Evolutionary conservation across 352 stramenopile species (phyloP).

Genomic region (Peronosclerospora sorghi): DNA sequence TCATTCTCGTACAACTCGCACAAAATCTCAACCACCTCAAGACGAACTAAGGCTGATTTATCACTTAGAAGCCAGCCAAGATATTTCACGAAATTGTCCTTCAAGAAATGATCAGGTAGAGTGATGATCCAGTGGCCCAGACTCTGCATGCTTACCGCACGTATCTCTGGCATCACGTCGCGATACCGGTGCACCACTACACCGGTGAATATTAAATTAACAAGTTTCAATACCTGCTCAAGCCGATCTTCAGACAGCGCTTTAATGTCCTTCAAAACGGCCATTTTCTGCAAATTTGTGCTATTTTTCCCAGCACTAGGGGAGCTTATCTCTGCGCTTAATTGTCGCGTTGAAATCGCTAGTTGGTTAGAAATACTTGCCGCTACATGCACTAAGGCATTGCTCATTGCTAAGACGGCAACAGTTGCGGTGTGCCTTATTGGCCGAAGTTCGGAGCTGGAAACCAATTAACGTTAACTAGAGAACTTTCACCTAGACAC

Average conservation of each 20-base stretch:
- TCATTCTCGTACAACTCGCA: constrained; percentile 77
- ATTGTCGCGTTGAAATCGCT: constrained; percentile 52
- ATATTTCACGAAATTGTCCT: constrained; percentile 93
- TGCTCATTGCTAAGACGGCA: constrained; percentile 52
- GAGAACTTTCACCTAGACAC: background rate
- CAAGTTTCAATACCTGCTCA: constrained; percentile 43
- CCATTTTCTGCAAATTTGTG: constrained; percentile 25
- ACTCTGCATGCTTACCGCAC: constrained; percentile 63
- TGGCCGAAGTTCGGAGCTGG: constrained; percentile 68
- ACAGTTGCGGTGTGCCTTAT: constrained; percentile 75
- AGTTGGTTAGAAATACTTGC: constrained; percentile 49
- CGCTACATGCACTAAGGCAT: constrained; percentile 45
- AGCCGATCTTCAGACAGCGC: constrained; percentile 48
- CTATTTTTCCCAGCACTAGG: constrained; percentile 28
- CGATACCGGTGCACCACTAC: constrained; percentile 81
- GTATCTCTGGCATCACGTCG: constrained; percentile 90
- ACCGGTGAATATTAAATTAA: constrained; percentile 60
- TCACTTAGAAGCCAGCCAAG: constrained; percentile 92
- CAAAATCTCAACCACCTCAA: constrained; percentile 76
- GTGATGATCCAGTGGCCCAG: constrained; percentile 79
- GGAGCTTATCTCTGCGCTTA: constrained; percentile 41
- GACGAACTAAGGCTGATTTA: constrained; percentile 76
- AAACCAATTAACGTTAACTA: constrained; percentile 1
- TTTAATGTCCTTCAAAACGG: constrained; percentile 57
- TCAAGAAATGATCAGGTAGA: constrained; percentile 86